These are phyloP conservation scores for Exophiala sideris DNA, from an alignment of 2,329 filamentous ascomycete genomes.

Conservation along the genomic window DNA sequence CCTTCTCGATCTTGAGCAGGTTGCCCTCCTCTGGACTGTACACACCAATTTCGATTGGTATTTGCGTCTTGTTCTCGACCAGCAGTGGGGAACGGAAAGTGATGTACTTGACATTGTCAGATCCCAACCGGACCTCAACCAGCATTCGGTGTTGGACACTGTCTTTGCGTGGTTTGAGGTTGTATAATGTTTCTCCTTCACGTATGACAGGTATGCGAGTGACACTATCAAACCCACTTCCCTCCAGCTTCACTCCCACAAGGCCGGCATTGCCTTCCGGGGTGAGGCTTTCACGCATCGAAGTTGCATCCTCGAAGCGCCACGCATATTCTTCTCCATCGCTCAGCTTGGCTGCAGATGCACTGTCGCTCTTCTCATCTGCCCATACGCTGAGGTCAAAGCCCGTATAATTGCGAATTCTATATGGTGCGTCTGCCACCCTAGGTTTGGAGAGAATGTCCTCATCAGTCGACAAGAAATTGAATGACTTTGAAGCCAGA, in stretches of 20 bases:
- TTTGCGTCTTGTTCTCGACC: slow-evolving; percentile 94
- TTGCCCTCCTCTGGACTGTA: slow-evolving; percentile 84
- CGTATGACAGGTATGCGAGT: slow-evolving; percentile 84
- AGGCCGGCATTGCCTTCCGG: slow-evolving; percentile 76
- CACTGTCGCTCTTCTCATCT: slow-evolving; percentile 67
- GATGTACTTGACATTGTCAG: slow-evolving; percentile 97
- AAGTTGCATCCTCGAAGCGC: slow-evolving; percentile 95
- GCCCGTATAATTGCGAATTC: slow-evolving; percentile 91
- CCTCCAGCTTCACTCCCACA: slow-evolving; percentile 80
- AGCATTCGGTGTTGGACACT: slow-evolving; percentile 82
- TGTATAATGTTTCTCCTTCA: slow-evolving; percentile 92
- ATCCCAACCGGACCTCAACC: slow-evolving; percentile 85
- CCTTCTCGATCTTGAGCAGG: slow-evolving; percentile 95
- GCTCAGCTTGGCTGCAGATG: slow-evolving; percentile 67
- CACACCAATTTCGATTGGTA: slow-evolving; percentile 88
- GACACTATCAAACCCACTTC: slow-evolving; percentile 88
- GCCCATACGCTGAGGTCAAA: slow-evolving; percentile 85
- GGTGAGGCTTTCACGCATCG: slow-evolving; percentile 88
- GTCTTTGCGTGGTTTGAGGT: slow-evolving; percentile 80
- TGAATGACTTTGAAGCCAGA: slow-evolving; percentile 84
- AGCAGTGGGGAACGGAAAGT: slow-evolving; percentile 88
- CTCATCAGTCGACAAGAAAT: slow-evolving; percentile 82
- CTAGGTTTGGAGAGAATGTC: slow-evolving; percentile 92
- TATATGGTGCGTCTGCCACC: slow-evolving; percentile 85
- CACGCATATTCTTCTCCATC: slow-evolving; percentile 92